A percentile compares a stretch with the other conserved stretches of the same genome.
Evolutionary conservation across 1,284 basidiomycete genomes (phyloP).

Genomic region (Leccinum fallax): DNA sequence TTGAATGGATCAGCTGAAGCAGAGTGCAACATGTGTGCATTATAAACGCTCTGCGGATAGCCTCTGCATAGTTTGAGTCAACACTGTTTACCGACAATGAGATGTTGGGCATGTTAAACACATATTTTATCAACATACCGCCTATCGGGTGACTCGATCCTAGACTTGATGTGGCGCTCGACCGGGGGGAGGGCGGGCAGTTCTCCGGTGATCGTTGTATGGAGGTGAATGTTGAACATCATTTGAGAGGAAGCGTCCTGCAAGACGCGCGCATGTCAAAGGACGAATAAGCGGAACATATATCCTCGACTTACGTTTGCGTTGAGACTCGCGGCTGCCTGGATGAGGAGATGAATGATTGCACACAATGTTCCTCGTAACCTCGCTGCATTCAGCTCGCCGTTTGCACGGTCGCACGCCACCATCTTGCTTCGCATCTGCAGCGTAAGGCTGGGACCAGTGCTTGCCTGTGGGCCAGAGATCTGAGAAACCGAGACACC

Average conservation of each 20-base stretch:
- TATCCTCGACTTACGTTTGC: no score
- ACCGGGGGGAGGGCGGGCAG: no score
- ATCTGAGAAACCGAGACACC: no score
- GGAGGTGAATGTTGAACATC: slow-evolving; percentile 69
- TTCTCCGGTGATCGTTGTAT: slow-evolving; percentile 66
- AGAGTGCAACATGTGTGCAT: slow-evolving; percentile 89
- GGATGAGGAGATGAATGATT: no score
- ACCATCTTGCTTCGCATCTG: no score
- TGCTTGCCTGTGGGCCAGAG: no score
- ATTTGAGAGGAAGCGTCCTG: slow-evolving; percentile 58
- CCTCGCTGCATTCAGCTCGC: no score
- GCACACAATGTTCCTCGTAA: no score
- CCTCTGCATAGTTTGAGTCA: slow-evolving; percentile 62
- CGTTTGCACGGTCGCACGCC: no score
- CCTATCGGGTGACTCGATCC: slow-evolving; percentile 80
- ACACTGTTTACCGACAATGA: slow-evolving; percentile 41
- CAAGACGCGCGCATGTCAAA: background rate
- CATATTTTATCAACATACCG: slow-evolving; percentile 47
- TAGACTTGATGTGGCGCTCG: slow-evolving; percentile 73
- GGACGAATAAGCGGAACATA: background rate
- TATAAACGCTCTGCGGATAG: slow-evolving; percentile 87
- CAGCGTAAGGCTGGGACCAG: no score
- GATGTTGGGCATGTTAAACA: slow-evolving; percentile 6
- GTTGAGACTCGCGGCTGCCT: no score
- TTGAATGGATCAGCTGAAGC: slow-evolving; percentile 92